Evolutionary conservation across 2,329 filamentous ascomycete species (phyloP), one percentile per base, ranked within the genome.

Genomic region (Colletotrichum chrysophilum): DNA sequence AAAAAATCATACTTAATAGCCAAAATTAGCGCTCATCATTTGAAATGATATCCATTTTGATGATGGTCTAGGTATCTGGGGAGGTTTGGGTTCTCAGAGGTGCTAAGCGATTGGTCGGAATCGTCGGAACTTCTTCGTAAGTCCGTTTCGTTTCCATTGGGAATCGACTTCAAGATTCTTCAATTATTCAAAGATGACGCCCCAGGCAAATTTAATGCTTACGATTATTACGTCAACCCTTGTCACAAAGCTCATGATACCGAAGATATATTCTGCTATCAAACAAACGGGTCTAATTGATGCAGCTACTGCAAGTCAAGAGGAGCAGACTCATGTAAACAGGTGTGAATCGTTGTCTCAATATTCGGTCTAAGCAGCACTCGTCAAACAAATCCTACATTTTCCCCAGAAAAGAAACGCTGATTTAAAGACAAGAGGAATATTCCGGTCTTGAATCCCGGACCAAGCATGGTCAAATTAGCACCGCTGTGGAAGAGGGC

Each of bases 351-450:
- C 3, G 7, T 43, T 5, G 38, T 10, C 38, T n/a, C 38, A 5
- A 0, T n/a, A 1, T 1, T 10, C 9, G 3, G 18, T 6, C 9
- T 18, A 43, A n/a, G 18, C 38, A 43, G 5, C 38, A 2, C 8
- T n/a, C 38, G 0, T n/a, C 5, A 18, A 2, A 43, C 38, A 43
- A 18, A 0, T 18, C 16, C 16, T 18, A n/a, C 3, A 6, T 43
- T 2, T 0, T n/a, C 9, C 8, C 38, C 16, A 3, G 38, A n/a
- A 1, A n/a, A n/a, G 0, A 10, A n/a, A 10, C 38, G 38, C 18
- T 5, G 4, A 0, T 10, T 43, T 0, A 18, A 1, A 5, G 2
- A 43, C 38, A 43, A 43, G 1, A 3, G 8, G 2, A 43, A 43
- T 43, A 10, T 5, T 0, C 4, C 2, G 38, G 8, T 43, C 38